Base-by-base conservation (phyloP, 2,329 filamentous ascomycete species). In the Amphichorda felina region DNA sequence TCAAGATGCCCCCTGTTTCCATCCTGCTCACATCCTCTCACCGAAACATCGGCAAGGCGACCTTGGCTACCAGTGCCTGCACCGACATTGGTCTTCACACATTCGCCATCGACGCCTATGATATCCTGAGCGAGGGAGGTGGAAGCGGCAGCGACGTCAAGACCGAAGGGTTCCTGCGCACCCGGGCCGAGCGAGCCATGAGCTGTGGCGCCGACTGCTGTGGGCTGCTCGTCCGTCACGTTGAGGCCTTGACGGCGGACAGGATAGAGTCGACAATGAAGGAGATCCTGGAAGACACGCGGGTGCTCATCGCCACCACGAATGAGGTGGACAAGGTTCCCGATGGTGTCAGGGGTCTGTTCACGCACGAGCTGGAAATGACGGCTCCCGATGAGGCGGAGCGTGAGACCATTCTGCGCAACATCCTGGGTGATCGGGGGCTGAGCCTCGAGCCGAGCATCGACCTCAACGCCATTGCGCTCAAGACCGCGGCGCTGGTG, bases 301-400 rank as follows among this genome's bases (percentile, higher is more conserved):
- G 91, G 37, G 84, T 96, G 3, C 61, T 98, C 17, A 79, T 98
- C 46, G 89, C 91, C 1, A 98, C 91, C 0, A 95, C 89, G 0
- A 94, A 87, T 6, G 89, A 96, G 45, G 78, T 95, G 1, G 91
- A 96, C 52, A 93, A 96, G 55, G 75, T 98, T 2, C 84, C 89
- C 0, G 88, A 95, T 48, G 83, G 83, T 1, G 79, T 96, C 15
- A 76, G 91, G 36, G 86, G 86, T 9, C 66, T 96, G 3, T 96
- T 98, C 55, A 94, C 87, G 0, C 89, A 98, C 49, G 91, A 98
- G 56, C 69, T 98, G 29, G 89, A 96, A 50, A 86, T 98, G 74
- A 75, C 68, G 30, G 91, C 91, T 0, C 91, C 91, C 0, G 88
- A 96, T 47, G 91, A 98, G 54, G 78, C 77, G 18, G 89, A 96